Evolutionary conservation across 2,329 filamentous ascomycete species (phyloP).

Genomic region (Penicillium sp.): DNA sequence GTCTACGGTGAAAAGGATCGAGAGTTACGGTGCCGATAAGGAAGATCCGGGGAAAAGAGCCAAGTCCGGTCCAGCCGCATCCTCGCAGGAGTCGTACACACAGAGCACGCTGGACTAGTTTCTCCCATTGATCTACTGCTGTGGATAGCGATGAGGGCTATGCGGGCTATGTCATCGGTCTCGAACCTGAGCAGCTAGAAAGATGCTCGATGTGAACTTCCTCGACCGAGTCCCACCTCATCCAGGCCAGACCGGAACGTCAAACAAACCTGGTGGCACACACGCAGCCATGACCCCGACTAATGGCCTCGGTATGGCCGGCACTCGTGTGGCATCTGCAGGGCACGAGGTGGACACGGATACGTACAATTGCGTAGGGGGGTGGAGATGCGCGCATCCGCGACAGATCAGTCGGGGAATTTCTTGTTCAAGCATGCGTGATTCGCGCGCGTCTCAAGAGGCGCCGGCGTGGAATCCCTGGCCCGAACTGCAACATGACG

Average conservation of each 20-base stretch:
- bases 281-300: not conserved
- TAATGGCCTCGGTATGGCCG: slow-evolving; percentile 2
- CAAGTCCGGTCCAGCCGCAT: not conserved
- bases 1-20: not conserved
- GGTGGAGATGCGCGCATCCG: slow-evolving; percentile 1
- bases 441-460: slow-evolving; percentile 6
- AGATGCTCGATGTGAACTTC: not conserved
- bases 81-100: too few species aligned
- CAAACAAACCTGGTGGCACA: slow-evolving; percentile 12
- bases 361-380: slow-evolving; percentile 1
- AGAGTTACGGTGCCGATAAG: slow-evolving; percentile 4
- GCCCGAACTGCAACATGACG: slow-evolving; percentile 5
- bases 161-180: not conserved
- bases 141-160: too few species aligned
- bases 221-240: not conserved
- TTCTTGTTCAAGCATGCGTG: slow-evolving; percentile 3
- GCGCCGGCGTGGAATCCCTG: slow-evolving; percentile 3
- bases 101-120: not conserved
- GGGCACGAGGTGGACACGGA: slow-evolving; percentile 2
- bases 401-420: slow-evolving; percentile 1
- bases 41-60: slow-evolving; percentile 20
- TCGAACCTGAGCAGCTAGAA: too few species aligned
- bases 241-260: slow-evolving; percentile 12
- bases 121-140: not conserved
- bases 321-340: slow-evolving; percentile 12